These are phyloP conservation scores for Puccinia horiana DNA, from an alignment of 1,284 basidiomycete genomes.

Conservation along the genomic window DNA sequence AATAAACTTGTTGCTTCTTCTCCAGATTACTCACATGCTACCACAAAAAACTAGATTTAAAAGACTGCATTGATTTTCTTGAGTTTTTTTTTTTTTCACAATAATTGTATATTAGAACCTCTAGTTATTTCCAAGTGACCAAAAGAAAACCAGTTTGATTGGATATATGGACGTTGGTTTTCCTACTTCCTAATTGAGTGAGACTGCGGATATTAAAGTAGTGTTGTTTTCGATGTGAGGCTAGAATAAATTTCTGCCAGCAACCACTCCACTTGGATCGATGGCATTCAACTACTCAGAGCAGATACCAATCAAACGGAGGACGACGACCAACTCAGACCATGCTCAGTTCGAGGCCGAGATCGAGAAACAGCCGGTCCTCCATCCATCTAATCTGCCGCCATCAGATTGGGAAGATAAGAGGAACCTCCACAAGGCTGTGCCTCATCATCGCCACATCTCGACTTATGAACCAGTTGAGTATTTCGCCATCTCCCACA, in stretches of 20 bases:
- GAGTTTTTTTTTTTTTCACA: too few species aligned
- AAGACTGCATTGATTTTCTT: too few species aligned
- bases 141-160: too few species aligned
- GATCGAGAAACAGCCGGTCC: neutral
- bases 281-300: neutral
- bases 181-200: too few species aligned
- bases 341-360: neutral
- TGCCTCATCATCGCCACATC: neutral
- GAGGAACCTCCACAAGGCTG: neutral
- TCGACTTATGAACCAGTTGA: constrained; percentile 22
- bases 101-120: too few species aligned
- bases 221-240: neutral
- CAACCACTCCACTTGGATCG: neutral
- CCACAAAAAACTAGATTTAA: neutral
- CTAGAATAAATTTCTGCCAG: neutral
- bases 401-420: neutral
- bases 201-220: too few species aligned
- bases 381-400: neutral
- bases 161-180: too few species aligned
- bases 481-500: neutral
- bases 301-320: constrained; percentile 7
- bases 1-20: neutral
- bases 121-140: too few species aligned
- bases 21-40: neutral
- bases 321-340: neutral